Base-by-base conservation (phyloP, 768 basidiomycete genomes). In the Lyophyllum atratum region DNA sequence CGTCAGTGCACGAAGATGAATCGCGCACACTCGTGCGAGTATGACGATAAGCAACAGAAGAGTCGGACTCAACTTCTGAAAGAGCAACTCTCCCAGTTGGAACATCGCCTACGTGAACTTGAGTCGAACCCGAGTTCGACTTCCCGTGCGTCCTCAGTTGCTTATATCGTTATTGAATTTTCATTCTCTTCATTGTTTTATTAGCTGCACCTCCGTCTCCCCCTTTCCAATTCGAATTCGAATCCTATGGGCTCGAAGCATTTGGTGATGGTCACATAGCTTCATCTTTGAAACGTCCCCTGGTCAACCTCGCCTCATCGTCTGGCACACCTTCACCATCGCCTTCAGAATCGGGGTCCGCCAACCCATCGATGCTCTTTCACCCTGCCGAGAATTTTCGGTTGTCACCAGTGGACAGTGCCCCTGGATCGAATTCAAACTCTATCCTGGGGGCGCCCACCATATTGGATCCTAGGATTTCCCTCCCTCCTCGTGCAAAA, bases 31-130 rank as follows among this genome's bases (percentile, higher is more conserved):
- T 78, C 82, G 48, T 86, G 86, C 67, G 70, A 78, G 52, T 87
- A 85, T 71, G 83, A 86, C 62, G 84, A 86, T 64, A 79, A 78
- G 66, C 78, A 77, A 60, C 80, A 79, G 54, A 84, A 84, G 67
- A 85, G 82, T 63, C 78, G 84, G 15, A 86, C 84, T 0, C 80
- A 84, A 65, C 72, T 81, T 22, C 71, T 87, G 31, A 81, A 79
- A 57, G 83, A 85, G 62, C 84, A 85, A 66, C 73, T 85, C 42
- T 70, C 73, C 3, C 69, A 76, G 46, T 76, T 86, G 12, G 84
- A 87, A 66, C 74, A 75, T 21, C 76, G 81, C 42, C 68, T 86
- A 24, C 79, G 77, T 6, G 79, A 85, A 64, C 74, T 87, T 9
- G 84, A 86, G 64, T 68, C 74, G 24, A 70, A 74, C 39, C 63